Evolutionary conservation across 2,329 filamentous ascomycete genomes (phyloP).

Genomic region (Gnomoniopsis sp.): DNA sequence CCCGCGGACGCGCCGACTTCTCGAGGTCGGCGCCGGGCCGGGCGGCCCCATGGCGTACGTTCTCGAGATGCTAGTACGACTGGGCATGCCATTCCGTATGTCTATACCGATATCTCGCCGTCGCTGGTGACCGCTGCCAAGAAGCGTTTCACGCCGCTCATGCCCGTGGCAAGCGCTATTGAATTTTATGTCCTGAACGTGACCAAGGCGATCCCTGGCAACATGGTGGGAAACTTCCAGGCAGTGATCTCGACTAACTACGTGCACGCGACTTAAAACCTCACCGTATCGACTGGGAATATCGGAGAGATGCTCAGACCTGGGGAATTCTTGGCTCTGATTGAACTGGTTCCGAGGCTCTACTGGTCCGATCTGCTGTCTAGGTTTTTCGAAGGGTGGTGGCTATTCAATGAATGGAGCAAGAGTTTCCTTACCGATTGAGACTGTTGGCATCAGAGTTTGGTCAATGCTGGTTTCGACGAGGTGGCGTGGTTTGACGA

Average conservation of each 20-base stretch:
- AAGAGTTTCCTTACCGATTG: constrained; percentile 19
- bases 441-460: not conserved
- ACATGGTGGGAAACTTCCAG: constrained; percentile 22
- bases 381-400: constrained; percentile 36
- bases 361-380: constrained; percentile 32
- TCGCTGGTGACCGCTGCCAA: constrained; percentile 26
- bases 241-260: constrained; percentile 33
- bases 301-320: constrained; percentile 25
- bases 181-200: constrained; percentile 27
- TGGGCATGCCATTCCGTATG: constrained; percentile 32
- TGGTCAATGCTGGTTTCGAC: not conserved
- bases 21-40: constrained; percentile 42
- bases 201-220: constrained; percentile 21
- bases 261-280: constrained; percentile 31
- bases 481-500: not conserved
- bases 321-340: constrained; percentile 23
- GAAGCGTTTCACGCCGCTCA: constrained; percentile 7
- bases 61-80: constrained; percentile 22
- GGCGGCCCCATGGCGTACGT: constrained; percentile 37
- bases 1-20: constrained; percentile 27
- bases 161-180: constrained; percentile 18
- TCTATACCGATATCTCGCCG: constrained; percentile 39
- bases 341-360: constrained; percentile 27
- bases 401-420: constrained; percentile 32
- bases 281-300: constrained; percentile 20